Base-by-base conservation (phyloP, 2,329 filamentous ascomycete species). In the Colletotrichum sp. region DNA sequence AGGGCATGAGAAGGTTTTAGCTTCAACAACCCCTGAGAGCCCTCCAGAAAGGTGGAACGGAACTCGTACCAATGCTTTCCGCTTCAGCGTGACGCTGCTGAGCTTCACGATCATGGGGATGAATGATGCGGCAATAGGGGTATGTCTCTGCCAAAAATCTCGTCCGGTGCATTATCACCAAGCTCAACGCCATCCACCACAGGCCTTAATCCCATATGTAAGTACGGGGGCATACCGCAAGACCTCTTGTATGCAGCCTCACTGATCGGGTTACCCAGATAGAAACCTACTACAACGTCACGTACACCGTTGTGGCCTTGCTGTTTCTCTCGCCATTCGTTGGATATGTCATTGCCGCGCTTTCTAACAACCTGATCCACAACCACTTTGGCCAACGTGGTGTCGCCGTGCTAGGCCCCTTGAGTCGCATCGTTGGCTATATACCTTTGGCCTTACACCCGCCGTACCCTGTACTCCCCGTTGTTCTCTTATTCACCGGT, bases 321-420 rank as follows among this genome's bases (percentile, higher is more conserved):
- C 85, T 94, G 59, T 95, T 95, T 82, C 86, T 95, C 13, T 89
- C 92, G 1, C 92, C 93, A 1, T 91, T 94, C 64, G 85, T 90
- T 4, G 93, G 93, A 64, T 95, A 95, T 83, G 88, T 91, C 16
- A 79, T 89, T 4, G 92, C 93, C 2, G 93, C 92, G 2, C 83
- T 94, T 2, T 81, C 90, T 66, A 95, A 94, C 82, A 94, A 93
- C 80, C 83, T 84, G 10, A 88, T 95, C 60, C 93, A 95, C 82
- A 86, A 92, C 79, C 87, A 85, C 39, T 86, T 92, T 67, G 95
- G 95, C 44, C 94, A 95, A 81, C 90, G 93, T 18, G 95, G 95
- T 10, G 90, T 96, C 13, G 93, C 94, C 16, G 81, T 95, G 66
- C 82, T 95, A 6, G 92, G 89, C 0, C 92, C 94, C 0, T 75